Evolutionary conservation across 2,329 filamentous ascomycete species (phyloP).

Genomic region (Nemania bipapillata): DNA sequence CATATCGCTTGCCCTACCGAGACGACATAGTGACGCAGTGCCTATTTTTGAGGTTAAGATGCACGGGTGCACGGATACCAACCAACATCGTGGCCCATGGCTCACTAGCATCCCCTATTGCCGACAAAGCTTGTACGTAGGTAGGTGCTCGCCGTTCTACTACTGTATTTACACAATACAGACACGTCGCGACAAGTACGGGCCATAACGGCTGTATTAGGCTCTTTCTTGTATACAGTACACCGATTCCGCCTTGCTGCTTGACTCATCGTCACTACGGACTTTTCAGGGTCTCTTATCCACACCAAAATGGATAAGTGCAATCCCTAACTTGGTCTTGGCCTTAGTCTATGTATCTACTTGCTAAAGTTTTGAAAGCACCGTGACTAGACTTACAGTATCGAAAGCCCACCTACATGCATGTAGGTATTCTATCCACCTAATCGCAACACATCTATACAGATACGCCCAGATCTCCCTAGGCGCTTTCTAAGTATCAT

Average conservation of each 20-base stretch:
- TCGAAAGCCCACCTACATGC: conserved; percentile 9
- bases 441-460: conserved; percentile 2
- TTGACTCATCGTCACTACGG: conserved; percentile 19
- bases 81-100: conserved; percentile 5
- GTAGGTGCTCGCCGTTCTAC: too few species aligned
- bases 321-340: background rate
- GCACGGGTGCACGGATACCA: conserved; percentile 10
- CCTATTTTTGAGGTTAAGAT: conserved; percentile 17
- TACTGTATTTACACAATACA: too few species aligned
- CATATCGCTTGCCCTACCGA: conserved; percentile 27
- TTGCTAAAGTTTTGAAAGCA: background rate
- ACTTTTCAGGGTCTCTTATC: conserved; percentile 25
- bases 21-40: conserved; percentile 13
- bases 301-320: conserved; percentile 7
- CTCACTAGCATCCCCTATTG: conserved; percentile 3
- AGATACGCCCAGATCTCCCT: background rate
- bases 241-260: background rate
- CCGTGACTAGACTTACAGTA: too few species aligned
- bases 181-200: conserved; percentile 7
- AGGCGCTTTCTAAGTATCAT: background rate
- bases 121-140: background rate
- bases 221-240: background rate
- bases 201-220: background rate
- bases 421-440: conserved; percentile 15
- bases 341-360: too few species aligned